phyloP scores from a whole-genome alignment of 2,329 filamentous ascomycete genomes.

The Neoarthrinium moseri region DNA sequence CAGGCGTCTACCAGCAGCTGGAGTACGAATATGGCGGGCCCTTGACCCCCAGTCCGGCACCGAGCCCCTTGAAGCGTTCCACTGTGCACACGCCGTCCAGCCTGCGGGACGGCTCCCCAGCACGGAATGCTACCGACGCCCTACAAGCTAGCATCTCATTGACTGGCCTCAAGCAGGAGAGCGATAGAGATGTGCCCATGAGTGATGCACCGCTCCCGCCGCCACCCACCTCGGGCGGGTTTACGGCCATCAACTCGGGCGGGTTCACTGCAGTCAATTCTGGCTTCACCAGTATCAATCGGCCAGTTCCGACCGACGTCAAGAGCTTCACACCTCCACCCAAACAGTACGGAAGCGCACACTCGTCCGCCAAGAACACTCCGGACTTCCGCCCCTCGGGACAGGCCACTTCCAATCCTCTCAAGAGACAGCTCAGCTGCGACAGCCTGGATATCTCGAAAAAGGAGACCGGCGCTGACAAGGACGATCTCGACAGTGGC shows the following conservation, averaged over 20 bases:
- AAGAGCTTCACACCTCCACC: constrained; percentile 62
- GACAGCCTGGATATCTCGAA: constrained; percentile 49
- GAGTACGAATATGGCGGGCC: constrained; percentile 92
- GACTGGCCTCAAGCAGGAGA: constrained; percentile 42
- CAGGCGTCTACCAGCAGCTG: constrained; percentile 92
- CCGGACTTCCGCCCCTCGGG: constrained; percentile 61
- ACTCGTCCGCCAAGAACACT: constrained; percentile 62
- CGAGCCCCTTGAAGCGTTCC: constrained; percentile 68
- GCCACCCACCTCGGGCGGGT: constrained; percentile 48
- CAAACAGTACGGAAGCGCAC: constrained; percentile 61
- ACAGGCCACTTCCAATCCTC: constrained; percentile 53
- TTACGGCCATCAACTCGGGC: constrained; percentile 58
- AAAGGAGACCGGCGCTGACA: constrained; percentile 47
- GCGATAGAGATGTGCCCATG: constrained; percentile 48
- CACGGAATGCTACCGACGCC: constrained; percentile 53
- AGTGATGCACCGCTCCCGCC: constrained; percentile 38
- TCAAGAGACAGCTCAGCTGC: constrained; percentile 76
- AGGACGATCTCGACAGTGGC: constrained; percentile 61
- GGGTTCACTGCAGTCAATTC: constrained; percentile 75
- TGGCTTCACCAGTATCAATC: constrained; percentile 68
- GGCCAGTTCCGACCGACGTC: constrained; percentile 39
- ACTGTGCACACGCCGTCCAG: constrained; percentile 58
- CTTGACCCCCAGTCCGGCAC: constrained; percentile 72
- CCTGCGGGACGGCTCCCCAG: constrained; percentile 65
- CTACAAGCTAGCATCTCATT: constrained; percentile 44